These are phyloP conservation scores for Platanthera zijinensis DNA, from an alignment of 106 monocot genomes.

Conservation along the genomic window DNA sequence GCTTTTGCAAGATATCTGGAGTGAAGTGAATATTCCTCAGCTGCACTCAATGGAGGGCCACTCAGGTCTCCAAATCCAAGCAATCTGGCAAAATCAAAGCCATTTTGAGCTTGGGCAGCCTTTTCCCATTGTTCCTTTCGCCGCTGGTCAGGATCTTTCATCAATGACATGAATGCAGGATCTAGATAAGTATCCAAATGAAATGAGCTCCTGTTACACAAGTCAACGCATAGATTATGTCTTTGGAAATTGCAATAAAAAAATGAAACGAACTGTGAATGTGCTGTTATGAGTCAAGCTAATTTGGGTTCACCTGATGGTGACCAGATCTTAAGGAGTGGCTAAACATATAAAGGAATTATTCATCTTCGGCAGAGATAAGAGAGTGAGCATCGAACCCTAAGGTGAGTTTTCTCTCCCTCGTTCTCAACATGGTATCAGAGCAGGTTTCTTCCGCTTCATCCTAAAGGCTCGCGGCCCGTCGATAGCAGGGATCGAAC, in stretches of 20 bases:
- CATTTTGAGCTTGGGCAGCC: slow-evolving; percentile 57
- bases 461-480: no score
- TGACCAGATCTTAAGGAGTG: no score
- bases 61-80: slow-evolving; percentile 97
- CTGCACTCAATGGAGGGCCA: slow-evolving; percentile 80
- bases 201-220: slow-evolving; percentile 35
- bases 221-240: neutral
- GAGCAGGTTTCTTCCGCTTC: no score
- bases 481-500: no score
- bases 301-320: no score
- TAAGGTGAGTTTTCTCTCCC: no score
- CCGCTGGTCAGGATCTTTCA: slow-evolving; percentile 88
- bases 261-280: neutral
- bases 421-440: no score
- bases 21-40: slow-evolving; percentile 98
- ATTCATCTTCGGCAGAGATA: no score
- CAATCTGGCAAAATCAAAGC: slow-evolving; percentile 69
- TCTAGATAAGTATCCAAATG: slow-evolving; percentile 83
- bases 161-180: slow-evolving; percentile 93
- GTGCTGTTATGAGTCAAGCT: no score
- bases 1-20: slow-evolving; percentile 96
- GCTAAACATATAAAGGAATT: no score
- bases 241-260: slow-evolving; percentile 1
- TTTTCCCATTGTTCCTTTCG: slow-evolving; percentile 85
- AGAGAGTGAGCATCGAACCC: no score